Conservation (phyloP, 139 green algal genomes). For the Picochlorum sp. region DNA sequence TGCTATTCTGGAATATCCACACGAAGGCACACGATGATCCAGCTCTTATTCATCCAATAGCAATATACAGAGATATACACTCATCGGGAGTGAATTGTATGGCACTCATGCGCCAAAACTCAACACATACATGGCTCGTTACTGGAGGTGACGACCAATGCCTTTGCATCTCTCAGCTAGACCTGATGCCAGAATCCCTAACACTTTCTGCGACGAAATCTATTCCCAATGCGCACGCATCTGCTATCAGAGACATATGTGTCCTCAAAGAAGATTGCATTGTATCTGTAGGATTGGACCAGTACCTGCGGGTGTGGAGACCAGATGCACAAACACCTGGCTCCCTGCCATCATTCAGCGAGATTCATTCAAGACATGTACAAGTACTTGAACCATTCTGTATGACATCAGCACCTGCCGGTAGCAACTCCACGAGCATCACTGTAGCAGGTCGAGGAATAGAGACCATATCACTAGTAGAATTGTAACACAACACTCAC, state of each 20-base stretch:
- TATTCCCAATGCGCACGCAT: conserved; percentile 24
- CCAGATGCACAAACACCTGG: not conserved
- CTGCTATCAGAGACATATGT: conserved; percentile 30
- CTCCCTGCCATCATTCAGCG: not conserved
- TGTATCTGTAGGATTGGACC: conserved; percentile 33
- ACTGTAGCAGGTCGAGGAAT: conserved; percentile 9
- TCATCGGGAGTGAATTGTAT: conserved; percentile 39
- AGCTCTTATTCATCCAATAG: not conserved
- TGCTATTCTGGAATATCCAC: not conserved
- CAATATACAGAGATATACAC: conserved; percentile 14
- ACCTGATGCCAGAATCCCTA: not conserved
- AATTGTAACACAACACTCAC: not conserved
- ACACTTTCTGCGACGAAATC: too few species aligned
- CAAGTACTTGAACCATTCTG: conserved; percentile 8
- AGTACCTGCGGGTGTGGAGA: conserved; percentile 31
- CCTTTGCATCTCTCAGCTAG: not conserved
- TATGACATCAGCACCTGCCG: not conserved
- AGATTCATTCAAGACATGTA: not conserved
- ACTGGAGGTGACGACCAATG: conserved; percentile 38
- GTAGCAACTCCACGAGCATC: not conserved
- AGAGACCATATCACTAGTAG: not conserved
- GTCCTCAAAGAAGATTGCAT: not conserved
- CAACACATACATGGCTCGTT: conserved; percentile 14
- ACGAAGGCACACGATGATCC: not conserved
- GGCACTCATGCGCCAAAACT: not conserved